Conservation (phyloP, 225 moss, liverwort and hornwort genomes). For the Marchantia paleacea region DNA sequence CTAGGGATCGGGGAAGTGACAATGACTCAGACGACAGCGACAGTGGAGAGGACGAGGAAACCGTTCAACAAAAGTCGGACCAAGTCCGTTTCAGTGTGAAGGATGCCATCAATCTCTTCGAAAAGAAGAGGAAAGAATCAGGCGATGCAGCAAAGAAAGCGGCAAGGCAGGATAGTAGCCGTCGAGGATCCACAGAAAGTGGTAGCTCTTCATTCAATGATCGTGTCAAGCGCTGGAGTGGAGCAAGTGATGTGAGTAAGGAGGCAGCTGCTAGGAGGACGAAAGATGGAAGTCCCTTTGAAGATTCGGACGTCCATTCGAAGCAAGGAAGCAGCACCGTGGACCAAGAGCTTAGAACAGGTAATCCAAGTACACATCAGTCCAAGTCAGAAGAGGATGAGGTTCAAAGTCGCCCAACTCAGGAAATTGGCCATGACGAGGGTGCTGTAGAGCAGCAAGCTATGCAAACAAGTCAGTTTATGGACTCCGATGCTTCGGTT, state of each 20-base stretch:
- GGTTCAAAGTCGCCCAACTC: constrained; percentile 36
- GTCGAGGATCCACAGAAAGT: constrained; percentile 38
- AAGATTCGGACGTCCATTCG: constrained; percentile 24
- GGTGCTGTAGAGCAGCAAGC: constrained; percentile 30
- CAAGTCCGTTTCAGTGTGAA: constrained; percentile 48
- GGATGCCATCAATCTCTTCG: constrained; percentile 47
- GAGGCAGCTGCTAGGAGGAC: constrained; percentile 24
- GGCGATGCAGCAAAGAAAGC: constrained; percentile 36
- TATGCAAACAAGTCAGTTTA: constrained; percentile 4
- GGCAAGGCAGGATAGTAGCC: constrained; percentile 33
- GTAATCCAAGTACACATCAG: background rate
- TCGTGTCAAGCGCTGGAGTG: constrained; percentile 48
- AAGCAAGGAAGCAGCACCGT: constrained; percentile 37
- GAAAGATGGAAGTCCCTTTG: constrained; percentile 20
- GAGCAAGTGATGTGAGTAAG: constrained; percentile 36
- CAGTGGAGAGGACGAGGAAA: constrained; percentile 43
- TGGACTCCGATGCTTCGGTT: constrained; percentile 28
- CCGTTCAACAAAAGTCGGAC: constrained; percentile 28
- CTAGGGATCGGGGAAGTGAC: constrained; percentile 62
- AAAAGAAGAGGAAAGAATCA: constrained; percentile 44
- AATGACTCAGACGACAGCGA: constrained; percentile 54
- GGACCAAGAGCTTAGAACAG: constrained; percentile 26
- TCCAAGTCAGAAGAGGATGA: constrained; percentile 38
- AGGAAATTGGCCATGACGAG: constrained; percentile 35
- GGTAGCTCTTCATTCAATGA: constrained; percentile 43